Evolutionary conservation across 2,329 filamentous ascomycete species (phyloP), one percentile per base, ranked within the genome.

Genomic region (Diaporthe sp.): DNA sequence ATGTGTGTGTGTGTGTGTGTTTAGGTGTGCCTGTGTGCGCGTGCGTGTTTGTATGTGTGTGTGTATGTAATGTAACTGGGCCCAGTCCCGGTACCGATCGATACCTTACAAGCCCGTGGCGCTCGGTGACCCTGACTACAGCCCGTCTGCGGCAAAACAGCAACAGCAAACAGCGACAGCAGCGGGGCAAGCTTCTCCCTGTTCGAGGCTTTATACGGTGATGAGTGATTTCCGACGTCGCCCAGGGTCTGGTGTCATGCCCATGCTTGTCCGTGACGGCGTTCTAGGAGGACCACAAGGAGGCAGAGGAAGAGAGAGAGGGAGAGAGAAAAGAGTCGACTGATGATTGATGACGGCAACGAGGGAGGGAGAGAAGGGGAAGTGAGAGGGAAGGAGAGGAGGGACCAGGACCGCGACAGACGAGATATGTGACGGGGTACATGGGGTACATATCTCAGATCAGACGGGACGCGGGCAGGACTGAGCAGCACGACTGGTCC

Each of bases 361-460:
- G 80, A 78, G 77, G 81, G 78, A 82, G 81, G 74, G 74, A 78
- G 75, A 47, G 10, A 72, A n/a, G n/a, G 64, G 68, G 25, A 22
- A 38, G 72, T 67, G 72, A 74, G 64, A 55, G 64, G 67, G 30
- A 61, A 60, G 72, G 68, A 45, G 25, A 73, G 54, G 45, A 76
- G 58, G 67, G 42, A 64, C 50, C 69, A 66, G 74, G 54, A 52
- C 54, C 57, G 54, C 57, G 73, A 75, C 75, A 73, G 68, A 67
- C 73, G 60, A 33, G 75, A 64, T 67, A 75, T 60, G 73, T 73
- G 73, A 74, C 74, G 69, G 73, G 72, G 76, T 77, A 77, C 77
- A 76, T 74, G 55, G 74, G 74, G 76, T 77, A 77, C 77, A 77
- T 77, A 77, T 77, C 76, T 60, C 60, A 71, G 52, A 64, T 52